Base-by-base conservation (phyloP, 257 asterid genomes). In the Handroanthus guayacan region DNA sequence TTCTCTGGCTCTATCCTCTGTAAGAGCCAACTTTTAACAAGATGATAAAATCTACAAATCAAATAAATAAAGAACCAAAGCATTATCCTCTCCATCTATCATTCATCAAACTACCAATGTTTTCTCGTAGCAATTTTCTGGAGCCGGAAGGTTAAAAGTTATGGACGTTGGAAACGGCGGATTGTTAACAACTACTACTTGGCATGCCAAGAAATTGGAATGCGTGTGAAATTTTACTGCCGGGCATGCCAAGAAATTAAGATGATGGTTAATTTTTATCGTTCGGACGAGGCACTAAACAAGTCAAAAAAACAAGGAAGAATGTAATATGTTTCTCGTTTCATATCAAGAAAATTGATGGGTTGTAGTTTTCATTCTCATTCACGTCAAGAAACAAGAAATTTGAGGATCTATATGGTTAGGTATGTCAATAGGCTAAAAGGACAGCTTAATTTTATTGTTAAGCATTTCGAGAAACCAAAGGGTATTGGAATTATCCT, bases 1-100 rank as follows among this genome's bases (percentile, higher is more conserved):
- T 72, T 80, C 92, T 79, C 89, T 88, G 71, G 97, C 98, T 34
- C 86, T 89, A 75, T 69, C 83, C 82, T 89, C 98, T 94, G 93
- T 50, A 76, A 80, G 62, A 34, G 71, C 62, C 54, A 43, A 50
- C 25, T 69, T 14, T 39, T 44, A 75, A 65, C 31, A 31, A 77
- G 44, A 62, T 57, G 18, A 62, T 7, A 75, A 50, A 62, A 44
- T 69, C 7, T 41, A 55, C 39, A 13, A 70, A 56, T 60, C 62
- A 37, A 25, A 43, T 56, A 56, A 68, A 71, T 41, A 65, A 57
- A 43, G 31, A 48, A 70, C 44, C 36, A 65, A 5, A 14, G 13
- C 71, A 73, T 74, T 65, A 52, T 67, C 43, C 67, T 38, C 36
- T 61, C 36, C 80, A 63, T 47, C 38, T 52, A 48, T 31, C 20